Percentiles rank a stretch among this genome's conserved stretches.
Evolutionary conservation across 169 alveolate genomes (phyloP).

Genomic region (Plasmodium coatneyi): DNA sequence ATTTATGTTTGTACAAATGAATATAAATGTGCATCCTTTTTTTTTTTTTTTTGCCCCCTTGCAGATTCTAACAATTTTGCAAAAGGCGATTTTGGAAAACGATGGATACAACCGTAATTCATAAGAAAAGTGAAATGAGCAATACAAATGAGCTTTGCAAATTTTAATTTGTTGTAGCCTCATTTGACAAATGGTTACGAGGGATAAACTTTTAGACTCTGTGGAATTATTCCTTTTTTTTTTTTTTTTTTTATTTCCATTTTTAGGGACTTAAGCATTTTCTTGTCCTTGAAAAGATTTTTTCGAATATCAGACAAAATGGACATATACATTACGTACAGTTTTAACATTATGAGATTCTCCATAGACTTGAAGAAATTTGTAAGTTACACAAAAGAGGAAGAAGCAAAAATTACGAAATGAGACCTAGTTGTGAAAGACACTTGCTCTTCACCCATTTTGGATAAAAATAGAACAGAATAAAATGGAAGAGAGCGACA

Average conservation of each 20-base stretch:
- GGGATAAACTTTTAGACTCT: background rate
- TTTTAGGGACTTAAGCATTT: constrained; percentile 52
- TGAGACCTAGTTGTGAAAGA: background rate
- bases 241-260: background rate
- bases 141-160: background rate
- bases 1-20: background rate
- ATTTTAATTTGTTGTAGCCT: background rate
- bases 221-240: background rate
- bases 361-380: constrained; percentile 56
- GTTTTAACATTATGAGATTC: constrained; percentile 40
- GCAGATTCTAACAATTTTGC: constrained; percentile 63
- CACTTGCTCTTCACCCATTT: background rate
- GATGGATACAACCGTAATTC: constrained; percentile 70
- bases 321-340: constrained; percentile 63
- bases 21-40: background rate
- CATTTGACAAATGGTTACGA: background rate
- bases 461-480: background rate
- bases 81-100: constrained; percentile 36
- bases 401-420: background rate
- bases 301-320: constrained; percentile 49
- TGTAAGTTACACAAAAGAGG: constrained; percentile 22
- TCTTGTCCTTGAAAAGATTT: constrained; percentile 31
- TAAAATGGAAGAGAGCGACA: background rate
- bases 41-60: background rate
- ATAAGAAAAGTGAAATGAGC: background rate